Base-by-base conservation (phyloP, 192 early-diverging fungal genomes). In the Paraglomus occultum region DNA sequence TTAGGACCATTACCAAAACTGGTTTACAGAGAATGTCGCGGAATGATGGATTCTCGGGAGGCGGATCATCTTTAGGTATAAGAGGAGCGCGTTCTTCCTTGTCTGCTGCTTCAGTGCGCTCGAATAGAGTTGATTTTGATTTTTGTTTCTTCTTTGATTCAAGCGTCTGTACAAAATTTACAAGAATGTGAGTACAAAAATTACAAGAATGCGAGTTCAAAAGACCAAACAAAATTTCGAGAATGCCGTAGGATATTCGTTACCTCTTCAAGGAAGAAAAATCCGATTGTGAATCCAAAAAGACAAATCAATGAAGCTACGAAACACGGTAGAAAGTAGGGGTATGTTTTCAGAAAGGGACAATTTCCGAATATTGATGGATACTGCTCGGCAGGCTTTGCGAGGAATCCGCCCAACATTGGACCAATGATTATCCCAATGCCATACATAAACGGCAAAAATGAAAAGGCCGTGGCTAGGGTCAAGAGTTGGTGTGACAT, bases 281-380 rank as follows among this genome's bases (percentile, higher is more conserved):
- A 76, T 0, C 89, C 91, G 23, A 90, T 66, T 0, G 87, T 54
- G 38, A 91, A 82, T 6, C 91, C 90, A 57, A 88, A 62, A 4
- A 89, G 31, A 31, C 87, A 85, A 6, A 91, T 76, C 15, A 80
- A 51, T 5, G 88, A 80, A 14, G 87, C 87, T 9, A 91, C 74
- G 38, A 89, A 65, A 62, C 95, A 95, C 6, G 95, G 95, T 5
- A 97, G 84, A 55, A 93, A 82, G 64, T 95, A 97, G 0, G 94
- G 94, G 62, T 87, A 91, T 1, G 70, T 40, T 31, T 71, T 76
- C 31, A 95, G 84, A 55, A 95, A 83, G 22, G 46, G 39, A 68
- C 72, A 75, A 53, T 82, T 17, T 0, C 86, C 88, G 73, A 90
- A 90, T 0, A 86, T 68, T 5, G 70, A 55, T 0, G 92, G 92